phyloP scores from a whole-genome alignment of 352 stramenopile species.

The Thalassiosira livingstoniorum region DNA sequence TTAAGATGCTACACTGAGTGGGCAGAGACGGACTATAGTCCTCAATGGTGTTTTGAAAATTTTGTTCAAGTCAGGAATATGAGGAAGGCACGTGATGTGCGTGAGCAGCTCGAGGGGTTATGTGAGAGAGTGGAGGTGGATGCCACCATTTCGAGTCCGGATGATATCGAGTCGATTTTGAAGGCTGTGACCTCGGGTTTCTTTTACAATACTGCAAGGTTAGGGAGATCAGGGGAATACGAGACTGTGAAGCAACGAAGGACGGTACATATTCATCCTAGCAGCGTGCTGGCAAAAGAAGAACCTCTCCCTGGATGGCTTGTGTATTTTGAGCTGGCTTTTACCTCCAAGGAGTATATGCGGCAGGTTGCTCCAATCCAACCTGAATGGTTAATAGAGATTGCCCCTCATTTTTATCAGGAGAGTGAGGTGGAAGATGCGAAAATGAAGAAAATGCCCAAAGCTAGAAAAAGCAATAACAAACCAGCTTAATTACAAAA shows the following conservation, averaged over 20 bases:
- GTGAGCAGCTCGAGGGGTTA: conserved; percentile 98
- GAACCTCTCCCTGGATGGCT: conserved; percentile 90
- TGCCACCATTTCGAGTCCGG: conserved; percentile 80
- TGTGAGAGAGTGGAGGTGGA: conserved; percentile 98
- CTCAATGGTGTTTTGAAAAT: conserved; percentile 92
- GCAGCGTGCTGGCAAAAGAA: conserved; percentile 92
- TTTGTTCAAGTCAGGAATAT: conserved; percentile 98
- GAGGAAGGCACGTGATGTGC: conserved; percentile 97
- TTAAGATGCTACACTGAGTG: conserved; percentile 98
- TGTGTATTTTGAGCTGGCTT: conserved; percentile 98
- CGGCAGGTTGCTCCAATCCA: conserved; percentile 96
- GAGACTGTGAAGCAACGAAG: conserved; percentile 98
- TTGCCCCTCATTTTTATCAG: conserved; percentile 99
- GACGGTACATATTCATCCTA: conserved; percentile 98
- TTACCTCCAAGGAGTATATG: conserved; percentile 99
- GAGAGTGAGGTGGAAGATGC: conserved; percentile 95
- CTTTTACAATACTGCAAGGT: conserved; percentile 99
- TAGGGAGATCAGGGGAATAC: conserved; percentile 96
- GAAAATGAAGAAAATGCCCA: conserved; percentile 97
- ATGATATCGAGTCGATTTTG: conserved; percentile 93
- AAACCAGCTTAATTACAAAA: too few relatives aligned
- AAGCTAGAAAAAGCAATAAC: conserved; percentile 70
- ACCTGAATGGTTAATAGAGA: conserved; percentile 97
- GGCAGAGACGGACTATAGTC: conserved; percentile 97
- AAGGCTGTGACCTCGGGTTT: conserved; percentile 98